phyloP scores from a whole-genome alignment of 2,329 filamentous ascomycete species.

The Penicillium hesseltinei region DNA sequence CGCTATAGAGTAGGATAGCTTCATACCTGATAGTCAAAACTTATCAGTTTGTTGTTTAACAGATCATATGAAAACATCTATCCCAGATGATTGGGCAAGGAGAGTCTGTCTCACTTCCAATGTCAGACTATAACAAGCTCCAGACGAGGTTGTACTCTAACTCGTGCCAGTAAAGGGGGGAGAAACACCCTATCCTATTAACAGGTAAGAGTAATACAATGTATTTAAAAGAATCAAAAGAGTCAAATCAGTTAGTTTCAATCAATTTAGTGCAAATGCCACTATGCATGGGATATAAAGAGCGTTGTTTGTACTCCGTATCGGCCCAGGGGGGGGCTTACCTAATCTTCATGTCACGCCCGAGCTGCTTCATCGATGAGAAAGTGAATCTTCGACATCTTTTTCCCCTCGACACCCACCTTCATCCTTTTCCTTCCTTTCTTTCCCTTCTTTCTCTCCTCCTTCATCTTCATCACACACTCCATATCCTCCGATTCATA shows the following conservation, averaged over 20 bases:
- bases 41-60: neutral
- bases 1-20: neutral
- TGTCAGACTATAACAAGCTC: neutral
- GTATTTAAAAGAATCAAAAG: neutral
- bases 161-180: no score
- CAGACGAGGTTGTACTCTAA: neutral
- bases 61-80: neutral
- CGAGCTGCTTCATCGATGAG: conserved; percentile 21
- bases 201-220: neutral
- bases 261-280: neutral
- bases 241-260: neutral
- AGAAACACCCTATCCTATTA: neutral
- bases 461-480: conserved; percentile 1
- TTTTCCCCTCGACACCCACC: conserved; percentile 18
- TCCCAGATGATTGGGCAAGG: neutral
- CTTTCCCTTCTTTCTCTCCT: conserved; percentile 14
- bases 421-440: conserved; percentile 6
- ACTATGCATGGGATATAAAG: neutral
- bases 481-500: neutral
- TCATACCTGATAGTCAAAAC: neutral
- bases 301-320: neutral
- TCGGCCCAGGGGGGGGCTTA: conserved; percentile 21
- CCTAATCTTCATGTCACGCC: conserved; percentile 22
- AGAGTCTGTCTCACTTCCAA: neutral
- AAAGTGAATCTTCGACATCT: conserved; percentile 21